Conservation (phyloP, 2,329 filamentous ascomycete species). For the Chaetomium olivaceum region DNA sequence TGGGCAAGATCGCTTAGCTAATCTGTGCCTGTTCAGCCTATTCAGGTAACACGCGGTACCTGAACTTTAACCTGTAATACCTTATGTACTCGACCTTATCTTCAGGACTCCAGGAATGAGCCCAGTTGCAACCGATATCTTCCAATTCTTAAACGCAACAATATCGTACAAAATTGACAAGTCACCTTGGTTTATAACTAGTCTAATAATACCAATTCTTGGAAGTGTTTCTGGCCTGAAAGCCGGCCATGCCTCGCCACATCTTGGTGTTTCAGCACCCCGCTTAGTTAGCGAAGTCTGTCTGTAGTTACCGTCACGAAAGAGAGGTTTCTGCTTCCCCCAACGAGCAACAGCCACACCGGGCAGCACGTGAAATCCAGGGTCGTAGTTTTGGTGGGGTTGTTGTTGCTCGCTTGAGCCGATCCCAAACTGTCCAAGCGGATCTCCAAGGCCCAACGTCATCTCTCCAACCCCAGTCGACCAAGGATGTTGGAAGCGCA, state of each 20-base stretch:
- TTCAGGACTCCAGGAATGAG: neutral
- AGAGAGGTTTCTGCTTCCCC: neutral
- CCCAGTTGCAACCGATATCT: neutral
- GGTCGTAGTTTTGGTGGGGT: neutral
- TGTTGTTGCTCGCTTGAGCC: neutral
- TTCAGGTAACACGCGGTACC: neutral
- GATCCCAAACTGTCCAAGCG: neutral
- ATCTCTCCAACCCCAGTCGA: slow-evolving; percentile 12
- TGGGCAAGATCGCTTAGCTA: neutral
- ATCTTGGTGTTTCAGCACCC: slow-evolving; percentile 1
- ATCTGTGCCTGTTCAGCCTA: neutral
- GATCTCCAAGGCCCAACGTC: slow-evolving; percentile 22
- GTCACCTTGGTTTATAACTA: neutral
- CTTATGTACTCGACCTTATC: neutral
- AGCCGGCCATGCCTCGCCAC: neutral
- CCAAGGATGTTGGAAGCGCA: slow-evolving; percentile 1
- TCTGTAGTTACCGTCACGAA: neutral
- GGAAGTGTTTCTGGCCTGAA: neutral
- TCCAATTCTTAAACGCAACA: neutral
- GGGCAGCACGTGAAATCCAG: slow-evolving; percentile 4
- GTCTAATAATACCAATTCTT: neutral
- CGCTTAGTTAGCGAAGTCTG: neutral
- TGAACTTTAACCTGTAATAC: neutral
- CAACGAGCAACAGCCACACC: neutral
- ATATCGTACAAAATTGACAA: neutral